Percentiles rank a stretch among this genome's conserved stretches.
Conservation (phyloP, 2,329 filamentous ascomycete genomes). For the Xylariomycetidae sp. region DNA sequence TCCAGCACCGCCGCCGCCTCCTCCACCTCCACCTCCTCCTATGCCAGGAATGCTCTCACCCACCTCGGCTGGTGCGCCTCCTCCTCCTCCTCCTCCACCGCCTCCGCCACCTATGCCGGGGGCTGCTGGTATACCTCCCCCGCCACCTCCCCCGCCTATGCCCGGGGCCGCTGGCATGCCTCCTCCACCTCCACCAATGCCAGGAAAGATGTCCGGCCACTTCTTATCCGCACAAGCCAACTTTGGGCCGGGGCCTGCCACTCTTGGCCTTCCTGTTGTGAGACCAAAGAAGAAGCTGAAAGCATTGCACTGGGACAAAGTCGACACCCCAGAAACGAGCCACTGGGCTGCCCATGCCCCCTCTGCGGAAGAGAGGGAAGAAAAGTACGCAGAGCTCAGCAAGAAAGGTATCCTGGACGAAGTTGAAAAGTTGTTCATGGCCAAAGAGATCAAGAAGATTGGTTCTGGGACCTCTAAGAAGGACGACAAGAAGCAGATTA, state of each 20-base stretch:
- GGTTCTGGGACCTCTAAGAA: conserved; percentile 69
- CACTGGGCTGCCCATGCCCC: conserved; percentile 87
- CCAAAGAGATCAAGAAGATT: conserved; percentile 90
- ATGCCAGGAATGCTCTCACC: conserved; percentile 37
- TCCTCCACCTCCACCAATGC: conserved; percentile 56
- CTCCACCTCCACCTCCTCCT: conserved; percentile 43
- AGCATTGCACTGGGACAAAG: conserved; percentile 98
- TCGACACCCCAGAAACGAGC: conserved; percentile 85
- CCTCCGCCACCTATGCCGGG: conserved; percentile 38
- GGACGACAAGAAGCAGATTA: conserved; percentile 96
- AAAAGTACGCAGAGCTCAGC: conserved; percentile 91
- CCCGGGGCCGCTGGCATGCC: conserved; percentile 45
- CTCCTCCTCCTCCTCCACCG: conserved; percentile 45
- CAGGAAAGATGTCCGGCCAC: conserved; percentile 67
- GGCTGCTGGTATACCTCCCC: conserved; percentile 30
- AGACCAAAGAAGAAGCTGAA: conserved; percentile 99
- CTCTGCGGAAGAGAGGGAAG: conserved; percentile 84
- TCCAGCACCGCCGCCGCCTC: conserved; percentile 37
- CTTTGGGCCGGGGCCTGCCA: conserved; percentile 50
- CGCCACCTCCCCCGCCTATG: conserved; percentile 53
- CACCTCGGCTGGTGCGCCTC: conserved; percentile 18
- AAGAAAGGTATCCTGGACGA: conserved; percentile 95
- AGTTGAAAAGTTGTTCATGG: conserved; percentile 95
- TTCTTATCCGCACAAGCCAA: conserved; percentile 65
- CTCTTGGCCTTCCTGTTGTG: conserved; percentile 71